Base-by-base conservation (phyloP, 2,329 filamentous ascomycete species). In the Penicillium sclerotiorum region DNA sequence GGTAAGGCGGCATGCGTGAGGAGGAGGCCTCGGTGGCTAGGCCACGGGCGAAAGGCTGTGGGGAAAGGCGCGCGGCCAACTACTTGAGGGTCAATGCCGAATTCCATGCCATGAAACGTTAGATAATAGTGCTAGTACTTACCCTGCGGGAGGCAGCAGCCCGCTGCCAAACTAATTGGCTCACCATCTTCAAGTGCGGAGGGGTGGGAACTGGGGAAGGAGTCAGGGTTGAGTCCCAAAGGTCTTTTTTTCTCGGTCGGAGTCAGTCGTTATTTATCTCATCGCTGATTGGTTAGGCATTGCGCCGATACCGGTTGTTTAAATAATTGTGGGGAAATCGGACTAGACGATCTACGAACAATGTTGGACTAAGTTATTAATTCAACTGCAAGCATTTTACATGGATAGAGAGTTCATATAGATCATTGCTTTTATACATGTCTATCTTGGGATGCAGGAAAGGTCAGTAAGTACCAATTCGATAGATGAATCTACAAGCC, bases 1-100 rank as follows among this genome's bases (percentile, higher is more conserved):
- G 80, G 74, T 96, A 96, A 22, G 89, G 89, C 39, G 90, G 89
- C 58, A 82, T 85, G 57, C 85, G 82, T 22, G 81, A 78, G 47
- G 76, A 73, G 37, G 67, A 58, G 45, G 68, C 65, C 53, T 70
- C 68, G 38, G 69, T 72, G 54, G 69, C 69, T 46, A 72, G 58
- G 56, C 67, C 63, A 56, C 69, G 69, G 54, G 50, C 51, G 35
- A 63, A 46, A 52, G 59, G 57, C 62, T 67, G 62, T 46, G 66
- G 61, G 49, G 65, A 62, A 51, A 70, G 64, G 52, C 66, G 67
- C 59, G 66, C 63, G 45, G 65, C 62, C 58, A 70, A 51, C 68
- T 71, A 52, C 23, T 37, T 8, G 4, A 48, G 42, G 49, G 49
- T 56, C 35, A 52, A 15, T 2, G 30, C 49, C 28, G 42, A 50